Percentiles rank a stretch among this genome's conserved stretches.
Evolutionary conservation across 1,284 basidiomycete species (phyloP).

Genomic region (Cystobasidium slooffiae): DNA sequence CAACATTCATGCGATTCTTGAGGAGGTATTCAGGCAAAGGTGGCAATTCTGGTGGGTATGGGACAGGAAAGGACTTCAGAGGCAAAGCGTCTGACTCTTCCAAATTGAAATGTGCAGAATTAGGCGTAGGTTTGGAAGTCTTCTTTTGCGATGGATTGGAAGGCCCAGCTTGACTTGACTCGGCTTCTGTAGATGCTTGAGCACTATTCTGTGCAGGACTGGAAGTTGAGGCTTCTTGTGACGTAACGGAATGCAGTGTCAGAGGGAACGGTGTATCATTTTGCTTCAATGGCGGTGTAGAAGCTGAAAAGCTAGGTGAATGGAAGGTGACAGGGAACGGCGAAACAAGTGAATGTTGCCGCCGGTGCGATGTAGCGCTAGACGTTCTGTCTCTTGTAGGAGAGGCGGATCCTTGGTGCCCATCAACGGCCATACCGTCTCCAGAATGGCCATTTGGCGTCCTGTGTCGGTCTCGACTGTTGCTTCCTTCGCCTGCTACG

Average conservation of each 20-base stretch:
- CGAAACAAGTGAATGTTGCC: constrained; percentile 35
- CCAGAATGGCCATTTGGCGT: not conserved
- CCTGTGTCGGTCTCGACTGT: not conserved
- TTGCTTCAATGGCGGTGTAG: constrained; percentile 10
- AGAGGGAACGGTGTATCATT: constrained; percentile 8
- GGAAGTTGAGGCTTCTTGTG: constrained; percentile 14
- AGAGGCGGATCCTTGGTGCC: not conserved
- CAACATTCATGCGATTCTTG: constrained; percentile 47
- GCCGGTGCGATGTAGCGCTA: constrained; percentile 10
- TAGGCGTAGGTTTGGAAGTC: not conserved
- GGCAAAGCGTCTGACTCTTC: constrained; percentile 7
- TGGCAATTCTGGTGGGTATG: constrained; percentile 46
- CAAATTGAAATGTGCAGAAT: not conserved
- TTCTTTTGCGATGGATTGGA: not conserved
- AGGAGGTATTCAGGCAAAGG: constrained; percentile 46
- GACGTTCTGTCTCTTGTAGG: constrained; percentile 15
- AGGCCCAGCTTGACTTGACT: not conserved
- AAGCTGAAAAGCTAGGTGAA: constrained; percentile 35
- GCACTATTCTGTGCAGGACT: not conserved
- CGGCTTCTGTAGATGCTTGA: not conserved
- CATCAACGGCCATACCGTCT: constrained; percentile 11
- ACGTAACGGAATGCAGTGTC: not conserved
- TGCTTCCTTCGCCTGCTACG: not conserved
- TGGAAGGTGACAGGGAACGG: constrained; percentile 40
- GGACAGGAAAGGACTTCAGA: constrained; percentile 2